Percentiles rank a stretch among this genome's conserved stretches.
Conservation (phyloP, 208 protist genomes). For the Jaenimonas drosophilae region DNA sequence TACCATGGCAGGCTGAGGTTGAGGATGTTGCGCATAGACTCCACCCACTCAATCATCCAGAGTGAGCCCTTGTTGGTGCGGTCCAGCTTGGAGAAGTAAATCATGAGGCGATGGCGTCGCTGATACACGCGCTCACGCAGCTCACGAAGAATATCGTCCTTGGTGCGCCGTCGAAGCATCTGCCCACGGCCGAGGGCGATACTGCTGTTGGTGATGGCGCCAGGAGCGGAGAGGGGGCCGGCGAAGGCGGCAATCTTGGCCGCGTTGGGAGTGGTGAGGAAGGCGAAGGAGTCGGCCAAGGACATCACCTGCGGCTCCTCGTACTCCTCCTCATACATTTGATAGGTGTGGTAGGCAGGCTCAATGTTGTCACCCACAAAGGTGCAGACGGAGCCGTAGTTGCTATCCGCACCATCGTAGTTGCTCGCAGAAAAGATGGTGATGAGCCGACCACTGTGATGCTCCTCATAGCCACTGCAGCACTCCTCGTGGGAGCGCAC, state of each 20-base stretch:
- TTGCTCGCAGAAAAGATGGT: slow-evolving; percentile 98
- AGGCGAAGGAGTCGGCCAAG: slow-evolving; percentile 34
- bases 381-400: slow-evolving; percentile 66
- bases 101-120: slow-evolving; percentile 72
- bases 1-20: slow-evolving; percentile 84
- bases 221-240: background rate
- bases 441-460: slow-evolving; percentile 88
- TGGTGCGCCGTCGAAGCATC: slow-evolving; percentile 35
- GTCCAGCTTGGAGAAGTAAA: slow-evolving; percentile 82
- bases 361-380: slow-evolving; percentile 68
- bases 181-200: background rate
- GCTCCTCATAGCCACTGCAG: slow-evolving; percentile 89
- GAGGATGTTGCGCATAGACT: slow-evolving; percentile 80
- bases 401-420: slow-evolving; percentile 92
- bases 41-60: slow-evolving; percentile 88
- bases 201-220: slow-evolving; percentile 4
- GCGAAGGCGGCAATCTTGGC: slow-evolving; percentile 22
- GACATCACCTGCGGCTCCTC: slow-evolving; percentile 46
- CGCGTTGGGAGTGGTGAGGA: slow-evolving; percentile 15
- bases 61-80: slow-evolving; percentile 84
- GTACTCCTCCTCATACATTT: slow-evolving; percentile 60
- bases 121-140: slow-evolving; percentile 78
- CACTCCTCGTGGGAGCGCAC: slow-evolving; percentile 95
- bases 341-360: slow-evolving; percentile 66
- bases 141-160: slow-evolving; percentile 77